Evolutionary conservation across 1,139 yeast genomes (phyloP).

Genomic region (Scheffersomyces parashehatae): DNA sequence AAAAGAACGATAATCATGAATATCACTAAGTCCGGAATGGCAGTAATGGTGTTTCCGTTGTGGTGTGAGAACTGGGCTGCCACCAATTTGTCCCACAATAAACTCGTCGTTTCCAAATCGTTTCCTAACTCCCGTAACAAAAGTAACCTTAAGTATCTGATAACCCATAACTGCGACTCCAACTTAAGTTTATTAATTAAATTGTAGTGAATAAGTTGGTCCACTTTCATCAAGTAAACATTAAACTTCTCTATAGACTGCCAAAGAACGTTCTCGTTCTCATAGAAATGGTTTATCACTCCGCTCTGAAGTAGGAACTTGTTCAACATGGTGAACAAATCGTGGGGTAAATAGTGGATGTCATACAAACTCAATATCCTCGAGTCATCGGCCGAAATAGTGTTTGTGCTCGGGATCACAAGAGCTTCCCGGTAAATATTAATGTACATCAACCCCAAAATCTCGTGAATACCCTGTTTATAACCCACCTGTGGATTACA

Average conservation of each 20-base stretch:
- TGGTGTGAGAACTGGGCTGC: slow-evolving; percentile 22
- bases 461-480: slow-evolving; percentile 72
- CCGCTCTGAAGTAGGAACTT: slow-evolving; percentile 41
- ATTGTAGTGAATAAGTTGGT: slow-evolving; percentile 46
- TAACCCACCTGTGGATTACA: slow-evolving; percentile 55
- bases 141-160: slow-evolving; percentile 61
- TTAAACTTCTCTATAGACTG: slow-evolving; percentile 50
- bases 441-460: slow-evolving; percentile 59
- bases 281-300: slow-evolving; percentile 41
- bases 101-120: slow-evolving; percentile 40
- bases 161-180: slow-evolving; percentile 67
- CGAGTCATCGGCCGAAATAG: slow-evolving; percentile 35
- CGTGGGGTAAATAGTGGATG: slow-evolving; percentile 41
- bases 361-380: slow-evolving; percentile 41
- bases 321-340: slow-evolving; percentile 47
- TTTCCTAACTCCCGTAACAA: slow-evolving; percentile 60
- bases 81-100: slow-evolving; percentile 61
- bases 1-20: slow-evolving; percentile 53
- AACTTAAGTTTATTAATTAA: slow-evolving; percentile 48
- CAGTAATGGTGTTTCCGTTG: slow-evolving; percentile 15
- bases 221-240: slow-evolving; percentile 47
- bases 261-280: slow-evolving; percentile 40
- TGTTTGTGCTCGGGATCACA: slow-evolving; percentile 33
- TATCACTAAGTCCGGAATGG: slow-evolving; percentile 44
- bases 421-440: slow-evolving; percentile 46